Conservation (phyloP, 1,139 yeast genomes). For the Hyphopichia buzzinii region DNA sequence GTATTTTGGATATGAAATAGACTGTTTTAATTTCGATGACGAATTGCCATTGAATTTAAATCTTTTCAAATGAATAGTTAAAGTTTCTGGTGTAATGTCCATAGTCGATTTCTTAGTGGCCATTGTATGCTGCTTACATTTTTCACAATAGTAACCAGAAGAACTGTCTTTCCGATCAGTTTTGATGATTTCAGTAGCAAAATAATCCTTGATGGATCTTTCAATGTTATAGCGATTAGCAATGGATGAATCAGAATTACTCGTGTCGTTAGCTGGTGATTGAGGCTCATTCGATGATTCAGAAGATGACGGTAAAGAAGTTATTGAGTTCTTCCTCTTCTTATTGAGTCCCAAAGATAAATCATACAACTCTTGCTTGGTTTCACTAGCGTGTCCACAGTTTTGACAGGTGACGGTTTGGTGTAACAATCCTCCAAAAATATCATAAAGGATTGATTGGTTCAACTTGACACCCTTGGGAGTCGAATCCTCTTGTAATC, state of each 20-base stretch:
- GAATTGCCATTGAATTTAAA: conserved; percentile 79
- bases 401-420: conserved; percentile 81
- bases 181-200: conserved; percentile 73
- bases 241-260: conserved; percentile 11
- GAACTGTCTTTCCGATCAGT: conserved; percentile 60
- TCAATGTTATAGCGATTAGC: conserved; percentile 53
- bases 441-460: conserved; percentile 81
- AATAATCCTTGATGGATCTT: conserved; percentile 74
- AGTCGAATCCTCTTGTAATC: conserved; percentile 88
- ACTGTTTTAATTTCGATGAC: conserved; percentile 84
- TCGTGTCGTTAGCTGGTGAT: conserved; percentile 4
- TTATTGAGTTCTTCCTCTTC: conserved; percentile 18
- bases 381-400: conserved; percentile 80
- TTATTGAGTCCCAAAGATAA: conserved; percentile 70
- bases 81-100: conserved; percentile 81
- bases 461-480: conserved; percentile 84
- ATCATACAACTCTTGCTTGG: conserved; percentile 93
- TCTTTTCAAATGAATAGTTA: conserved; percentile 82
- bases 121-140: conserved; percentile 71
- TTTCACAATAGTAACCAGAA: conserved; percentile 81
- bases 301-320: neutral
- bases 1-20: conserved; percentile 74
- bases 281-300: conserved; percentile 6
- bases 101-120: conserved; percentile 78
- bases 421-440: conserved; percentile 86